Base-by-base conservation (phyloP, 1,284 basidiomycete species). In the Boletus smithii region DNA sequence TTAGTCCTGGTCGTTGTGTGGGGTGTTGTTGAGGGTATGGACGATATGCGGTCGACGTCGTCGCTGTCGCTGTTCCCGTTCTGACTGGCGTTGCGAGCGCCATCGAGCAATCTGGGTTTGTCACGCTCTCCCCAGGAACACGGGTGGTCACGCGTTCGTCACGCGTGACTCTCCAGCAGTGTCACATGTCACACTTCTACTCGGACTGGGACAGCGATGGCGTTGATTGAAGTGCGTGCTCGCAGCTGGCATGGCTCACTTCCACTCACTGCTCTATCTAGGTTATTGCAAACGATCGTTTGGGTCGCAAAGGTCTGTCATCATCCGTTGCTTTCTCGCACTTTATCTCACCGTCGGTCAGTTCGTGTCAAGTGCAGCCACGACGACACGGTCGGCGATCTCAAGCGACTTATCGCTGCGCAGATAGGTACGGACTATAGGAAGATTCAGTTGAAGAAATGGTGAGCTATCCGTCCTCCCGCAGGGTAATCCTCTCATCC, bases 401-500 rank as follows among this genome's bases (percentile, higher is more conserved):
- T 98, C 51, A 99, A 99, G 76, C 90, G 90, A 69, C 84, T 98
- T 49, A 97, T 99, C 56, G 94, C 89, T 2, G 95, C 94, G 3
- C 95, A 99, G 70, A 98, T 85, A 0, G 97, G 95, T 39, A 98
- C 95, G 3, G 83, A 91, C 61, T 65, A 70, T 8, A 72, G 70
- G 36, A 95, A 98, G 80, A 97, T 99, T 53, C 81, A 88, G 61
- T 73, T 99, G 45, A 99, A 97, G 83, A 98, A 98, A 80, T 97
- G 94, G 94, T 88, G 54, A 51, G 85, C 69, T 10, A 3, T 45
- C 8, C 9, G 7, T 36, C 8, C 20, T 29, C 8, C 11, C 0
- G 3, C 9, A 5, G 30, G n/a, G 22, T 20, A 42, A 8, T 41
- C n/a, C 8, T 31, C 33, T 49, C 35, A 36, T 17, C 22, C 26